These are phyloP conservation scores for Kwoniella mangroviensis DNA, from an alignment of 768 basidiomycete genomes.

Conservation along the genomic window DNA sequence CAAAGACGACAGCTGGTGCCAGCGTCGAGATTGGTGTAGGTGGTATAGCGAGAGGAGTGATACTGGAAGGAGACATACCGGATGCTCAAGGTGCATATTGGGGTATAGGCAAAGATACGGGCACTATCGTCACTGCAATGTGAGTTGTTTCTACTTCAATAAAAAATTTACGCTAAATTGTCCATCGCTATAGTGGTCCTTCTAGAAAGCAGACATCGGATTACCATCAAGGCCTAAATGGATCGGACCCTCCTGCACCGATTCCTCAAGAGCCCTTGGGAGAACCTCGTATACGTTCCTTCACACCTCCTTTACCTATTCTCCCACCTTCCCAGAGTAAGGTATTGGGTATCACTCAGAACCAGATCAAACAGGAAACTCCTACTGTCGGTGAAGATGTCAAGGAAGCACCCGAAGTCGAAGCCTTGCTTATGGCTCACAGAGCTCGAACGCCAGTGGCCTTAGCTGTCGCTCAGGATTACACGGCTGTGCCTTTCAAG, in stretches of 20 bases:
- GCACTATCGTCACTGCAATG: slow-evolving; percentile 45
- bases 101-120: slow-evolving; percentile 36
- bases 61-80: slow-evolving; percentile 44
- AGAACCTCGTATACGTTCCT: slow-evolving; percentile 5
- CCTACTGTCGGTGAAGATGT: neutral
- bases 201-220: slow-evolving; percentile 5
- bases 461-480: slow-evolving; percentile 50
- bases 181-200: slow-evolving; percentile 14
- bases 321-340: slow-evolving; percentile 1
- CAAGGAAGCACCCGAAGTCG: slow-evolving; percentile 40
- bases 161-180: neutral
- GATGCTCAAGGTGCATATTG: slow-evolving; percentile 38
- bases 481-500: slow-evolving; percentile 41
- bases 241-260: neutral
- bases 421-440: slow-evolving; percentile 44
- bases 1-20: slow-evolving; percentile 40
- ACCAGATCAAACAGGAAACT: neutral
- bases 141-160: slow-evolving; percentile 29
- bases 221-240: neutral
- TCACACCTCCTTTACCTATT: slow-evolving; percentile 19
- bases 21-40: slow-evolving; percentile 47
- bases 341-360: neutral
- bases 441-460: slow-evolving; percentile 47
- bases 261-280: neutral
- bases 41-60: slow-evolving; percentile 49